Percentiles rank a stretch among this genome's conserved stretches.
phyloP scores from a whole-genome alignment of 306 rosid species.

The Trifolium dubium region DNA sequence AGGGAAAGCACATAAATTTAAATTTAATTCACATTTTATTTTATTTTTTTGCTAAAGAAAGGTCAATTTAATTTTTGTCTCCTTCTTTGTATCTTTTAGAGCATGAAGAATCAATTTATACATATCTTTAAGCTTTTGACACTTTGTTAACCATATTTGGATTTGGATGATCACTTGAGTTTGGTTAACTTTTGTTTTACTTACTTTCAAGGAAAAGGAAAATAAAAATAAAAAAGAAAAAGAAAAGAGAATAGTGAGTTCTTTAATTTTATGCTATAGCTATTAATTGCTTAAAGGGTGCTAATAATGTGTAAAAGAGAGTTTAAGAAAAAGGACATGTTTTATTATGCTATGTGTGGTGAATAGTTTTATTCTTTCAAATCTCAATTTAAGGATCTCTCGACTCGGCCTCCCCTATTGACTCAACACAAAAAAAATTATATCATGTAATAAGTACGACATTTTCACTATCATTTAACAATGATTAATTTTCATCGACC shows the following conservation, averaged over 20 bases:
- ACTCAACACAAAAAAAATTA: no score
- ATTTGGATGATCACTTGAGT: constrained; percentile 46
- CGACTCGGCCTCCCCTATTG: no score
- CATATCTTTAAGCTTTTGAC: constrained; percentile 45
- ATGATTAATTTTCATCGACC: no score
- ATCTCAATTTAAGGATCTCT: no score
- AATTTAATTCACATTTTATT: constrained; percentile 36
- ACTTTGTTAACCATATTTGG: constrained; percentile 46
- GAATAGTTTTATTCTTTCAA: not conserved
- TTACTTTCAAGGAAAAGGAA: constrained; percentile 32
- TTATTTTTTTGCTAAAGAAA: constrained; percentile 42
- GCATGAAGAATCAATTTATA: constrained; percentile 41
- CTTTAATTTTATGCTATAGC: constrained; percentile 27
- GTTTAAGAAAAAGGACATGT: constrained; percentile 8
- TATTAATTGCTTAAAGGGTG: constrained; percentile 35
- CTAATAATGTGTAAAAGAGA: constrained; percentile 39
- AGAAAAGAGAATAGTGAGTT: constrained; percentile 4
- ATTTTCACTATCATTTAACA: no score
- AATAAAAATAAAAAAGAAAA: constrained; percentile 2
- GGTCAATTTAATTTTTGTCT: constrained; percentile 35
- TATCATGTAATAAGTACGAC: no score
- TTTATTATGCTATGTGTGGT: constrained; percentile 22
- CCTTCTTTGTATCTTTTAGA: constrained; percentile 43
- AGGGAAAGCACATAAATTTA: constrained; percentile 61
- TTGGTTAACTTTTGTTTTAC: constrained; percentile 41